Evolutionary conservation across 257 asterid genomes (phyloP), one percentile per base, ranked within the genome.

Genomic region (Ballota nigra): DNA sequence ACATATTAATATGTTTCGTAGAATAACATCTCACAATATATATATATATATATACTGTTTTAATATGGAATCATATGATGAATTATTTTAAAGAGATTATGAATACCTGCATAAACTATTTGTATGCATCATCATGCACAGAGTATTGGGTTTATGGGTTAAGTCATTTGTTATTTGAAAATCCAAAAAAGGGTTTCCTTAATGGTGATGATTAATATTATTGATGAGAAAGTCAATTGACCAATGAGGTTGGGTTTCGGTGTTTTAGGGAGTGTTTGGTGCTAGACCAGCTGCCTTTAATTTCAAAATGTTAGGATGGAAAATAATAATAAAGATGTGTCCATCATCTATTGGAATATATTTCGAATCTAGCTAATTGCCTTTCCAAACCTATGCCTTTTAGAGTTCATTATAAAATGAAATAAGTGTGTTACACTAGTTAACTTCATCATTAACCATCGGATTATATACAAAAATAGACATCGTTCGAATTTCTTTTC

Each of bases 161-260:
- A 29, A 33, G 38, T 33, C 49, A 43, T 52, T 28, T 69, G 52
- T 29, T 29, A 55, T 41, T 41, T 66, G 41, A 60, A 59, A 43
- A 29, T 58, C 16, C 70, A 22, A 61, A 49, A 69, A 69, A 31
- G 62, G 55, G 38, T 66, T 62, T 62, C 69, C 58, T 55, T 53
- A 73, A 78, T 64, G 59, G 70, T 69, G 74, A 69, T 73, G 47
- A 43, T 56, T 57, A 56, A 40, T 15, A 58, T 45, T 20, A 8
- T 33, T 33, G 38, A 2, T 26, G 45, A 34, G 62, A 75, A 79
- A 57, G 80, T 76, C 80, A 79, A 76, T 55, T 41, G 70, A 34
- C 71, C 66, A 66, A 68, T 72, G 65, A 67, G 63, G 52, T 65
- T 52, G 73, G 52, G 71, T 69, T 73, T 43, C 47, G 73, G 67